A percentile compares a stretch with the other conserved stretches of the same genome.
These are phyloP conservation scores for Phialocephala subalpina DNA, from an alignment of 2,329 filamentous ascomycete species.

Conservation along the genomic window DNA sequence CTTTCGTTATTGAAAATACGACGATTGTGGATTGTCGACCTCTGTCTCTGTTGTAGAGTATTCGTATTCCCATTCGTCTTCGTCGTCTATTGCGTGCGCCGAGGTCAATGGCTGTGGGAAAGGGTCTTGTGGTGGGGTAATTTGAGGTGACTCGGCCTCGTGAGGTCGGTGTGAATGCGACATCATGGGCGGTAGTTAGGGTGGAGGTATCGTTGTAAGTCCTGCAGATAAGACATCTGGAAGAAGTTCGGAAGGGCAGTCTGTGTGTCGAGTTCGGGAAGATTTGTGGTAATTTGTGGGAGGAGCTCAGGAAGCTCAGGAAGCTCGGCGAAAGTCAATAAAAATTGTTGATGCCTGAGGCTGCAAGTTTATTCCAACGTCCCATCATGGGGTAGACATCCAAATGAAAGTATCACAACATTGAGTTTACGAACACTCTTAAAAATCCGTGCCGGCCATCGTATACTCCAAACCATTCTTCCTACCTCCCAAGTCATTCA, in stretches of 20 bases:
- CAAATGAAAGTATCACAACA: not conserved
- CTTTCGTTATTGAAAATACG: not conserved
- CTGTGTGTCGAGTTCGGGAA: not conserved
- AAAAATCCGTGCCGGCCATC: not conserved
- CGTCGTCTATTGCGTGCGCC: slow-evolving; percentile 45
- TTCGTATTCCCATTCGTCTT: slow-evolving; percentile 74
- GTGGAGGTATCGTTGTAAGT: slow-evolving; percentile 34
- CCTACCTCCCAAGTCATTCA: not conserved
- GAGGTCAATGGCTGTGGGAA: slow-evolving; percentile 19
- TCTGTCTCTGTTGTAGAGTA: slow-evolving; percentile 71
- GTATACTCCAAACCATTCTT: not conserved
- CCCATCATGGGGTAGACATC: not conserved
- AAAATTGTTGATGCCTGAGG: slow-evolving; percentile 7
- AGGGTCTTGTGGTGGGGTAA: slow-evolving; percentile 33
- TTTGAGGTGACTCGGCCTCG: slow-evolving; percentile 12
- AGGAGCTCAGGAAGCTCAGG: no score
- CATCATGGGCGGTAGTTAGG: slow-evolving; percentile 39
- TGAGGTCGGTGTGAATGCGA: slow-evolving; percentile 23
- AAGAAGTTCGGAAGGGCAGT: not conserved
- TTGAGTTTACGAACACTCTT: not conserved
- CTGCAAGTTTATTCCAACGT: slow-evolving; percentile 6
- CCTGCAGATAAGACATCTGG: slow-evolving; percentile 33
- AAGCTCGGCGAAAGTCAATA: not conserved
- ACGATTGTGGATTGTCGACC: slow-evolving; percentile 46
- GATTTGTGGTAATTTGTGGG: slow-evolving; percentile 5